Percentiles rank a stretch among this genome's conserved stretches.
phyloP scores from a whole-genome alignment of 225 moss, liverwort and hornwort genomes.

The Antitrichia curtipendula region DNA sequence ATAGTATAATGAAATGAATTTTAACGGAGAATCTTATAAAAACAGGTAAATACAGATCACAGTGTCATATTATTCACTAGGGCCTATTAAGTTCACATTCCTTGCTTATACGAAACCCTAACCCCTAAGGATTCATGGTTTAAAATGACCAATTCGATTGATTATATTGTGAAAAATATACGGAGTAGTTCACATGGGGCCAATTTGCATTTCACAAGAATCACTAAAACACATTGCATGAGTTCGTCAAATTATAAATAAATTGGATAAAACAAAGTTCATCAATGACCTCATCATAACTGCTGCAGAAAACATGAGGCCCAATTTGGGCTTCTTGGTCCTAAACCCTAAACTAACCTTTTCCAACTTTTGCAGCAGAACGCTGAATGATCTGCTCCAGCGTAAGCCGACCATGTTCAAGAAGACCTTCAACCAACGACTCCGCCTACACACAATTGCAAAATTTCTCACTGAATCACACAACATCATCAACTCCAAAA shows the following conservation, averaged over 20 bases:
- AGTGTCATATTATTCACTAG: not conserved
- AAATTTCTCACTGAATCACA: not conserved
- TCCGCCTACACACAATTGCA: conserved; percentile 36
- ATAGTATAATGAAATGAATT: not conserved
- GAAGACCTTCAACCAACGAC: conserved; percentile 68
- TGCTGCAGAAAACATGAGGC: not conserved
- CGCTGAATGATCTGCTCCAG: conserved; percentile 89
- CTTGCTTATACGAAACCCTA: not conserved
- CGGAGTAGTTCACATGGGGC: not conserved
- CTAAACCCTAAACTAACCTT: conserved; percentile 25
- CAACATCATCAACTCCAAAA: not conserved
- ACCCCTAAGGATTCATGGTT: not conserved
- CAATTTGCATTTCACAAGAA: not conserved
- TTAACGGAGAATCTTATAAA: not conserved
- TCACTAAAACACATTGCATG: not conserved
- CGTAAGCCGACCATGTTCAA: conserved; percentile 92
- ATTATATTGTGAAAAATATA: not conserved
- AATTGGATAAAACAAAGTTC: not conserved
- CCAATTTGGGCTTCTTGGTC: not conserved
- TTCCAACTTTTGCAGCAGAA: conserved; percentile 70
- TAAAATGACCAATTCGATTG: not conserved
- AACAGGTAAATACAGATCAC: not conserved
- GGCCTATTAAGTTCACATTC: not conserved
- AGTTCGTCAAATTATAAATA: not conserved
- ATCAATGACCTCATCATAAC: not conserved